A percentile compares a stretch with the other conserved stretches of the same genome.
These are phyloP conservation scores for Xylaria cubensis DNA, from an alignment of 495 filamentous ascomycete species.

Conservation along the genomic window DNA sequence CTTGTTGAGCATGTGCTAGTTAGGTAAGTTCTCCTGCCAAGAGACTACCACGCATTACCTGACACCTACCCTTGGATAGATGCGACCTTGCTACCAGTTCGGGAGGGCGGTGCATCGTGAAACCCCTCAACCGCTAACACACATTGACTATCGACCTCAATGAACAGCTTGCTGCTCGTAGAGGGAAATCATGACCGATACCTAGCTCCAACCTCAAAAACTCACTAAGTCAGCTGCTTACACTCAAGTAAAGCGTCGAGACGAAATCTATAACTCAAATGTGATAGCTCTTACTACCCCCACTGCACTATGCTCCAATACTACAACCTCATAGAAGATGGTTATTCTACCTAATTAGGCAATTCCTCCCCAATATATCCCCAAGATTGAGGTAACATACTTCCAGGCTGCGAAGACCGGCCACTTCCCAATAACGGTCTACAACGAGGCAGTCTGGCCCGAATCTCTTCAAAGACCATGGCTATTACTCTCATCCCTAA, in stretches of 20 bases:
- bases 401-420: neutral
- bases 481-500: neutral
- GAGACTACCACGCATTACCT: conserved; percentile 39
- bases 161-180: neutral
- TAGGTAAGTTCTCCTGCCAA: conserved; percentile 11
- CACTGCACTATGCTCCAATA: neutral
- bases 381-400: neutral
- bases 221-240: neutral
- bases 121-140: neutral
- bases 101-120: neutral
- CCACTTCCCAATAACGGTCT: neutral
- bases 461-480: neutral
- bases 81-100: conserved; percentile 29
- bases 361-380: neutral
- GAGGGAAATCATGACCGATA: neutral
- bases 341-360: neutral
- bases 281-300: neutral
- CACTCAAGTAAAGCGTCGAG: neutral
- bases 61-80: conserved; percentile 39
- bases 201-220: neutral
- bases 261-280: neutral
- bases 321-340: neutral
- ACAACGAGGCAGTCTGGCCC: neutral
- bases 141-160: neutral
- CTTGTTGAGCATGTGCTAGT: neutral